Base-by-base conservation (phyloP, 371 early-diverging fungal species). In the Circinella minor region DNA sequence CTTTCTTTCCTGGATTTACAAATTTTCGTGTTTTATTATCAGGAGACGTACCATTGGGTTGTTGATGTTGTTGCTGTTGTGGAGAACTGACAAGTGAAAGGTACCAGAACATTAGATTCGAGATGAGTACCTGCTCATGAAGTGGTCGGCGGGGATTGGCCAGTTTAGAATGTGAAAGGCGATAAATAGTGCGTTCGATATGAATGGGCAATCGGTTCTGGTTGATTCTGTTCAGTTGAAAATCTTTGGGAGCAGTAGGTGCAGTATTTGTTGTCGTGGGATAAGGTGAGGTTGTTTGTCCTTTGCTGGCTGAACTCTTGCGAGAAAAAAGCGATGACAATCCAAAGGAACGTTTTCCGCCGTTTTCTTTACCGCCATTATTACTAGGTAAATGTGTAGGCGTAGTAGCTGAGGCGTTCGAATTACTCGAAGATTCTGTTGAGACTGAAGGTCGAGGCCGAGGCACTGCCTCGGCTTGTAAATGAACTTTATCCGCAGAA, bases 91-190 rank as follows among this genome's bases (percentile, higher is more conserved):
- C 89, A 17, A 93, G 85, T 3, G 89, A 84, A 10, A 98, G 83
- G 75, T 96, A 97, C 91, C 95, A 96, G 78, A 97, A 92, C 96
- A 98, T 96, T 77, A 96, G 88, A 71, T 98, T 98, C 27, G 94
- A 93, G 39, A 98, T 92, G 68, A 95, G 77, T 5, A 98, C 98
- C 76, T 98, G 97, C 63, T 98, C 93, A 61, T 87, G 80, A 20
- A 98, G 84, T 3, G 97, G 94, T 7, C 97, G 89, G 34, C 95
- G 86, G 9, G 92, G 92, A 73, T 95, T 94, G 36, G 97, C 94
- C 20, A 98, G 83, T 78, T 98, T 98, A 63, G 90, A 87, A 68
- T 96, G 96, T 0, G 96, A 95, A 17, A 96, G 78, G n/a, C 94
- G 92, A 75, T 96, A 98, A 17, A 97, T 90, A 10, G 91, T 90